Evolutionary conservation across 208 protist genomes (phyloP), one percentile per base, ranked within the genome.

Genomic region (Herpetomonas tarakana): DNA sequence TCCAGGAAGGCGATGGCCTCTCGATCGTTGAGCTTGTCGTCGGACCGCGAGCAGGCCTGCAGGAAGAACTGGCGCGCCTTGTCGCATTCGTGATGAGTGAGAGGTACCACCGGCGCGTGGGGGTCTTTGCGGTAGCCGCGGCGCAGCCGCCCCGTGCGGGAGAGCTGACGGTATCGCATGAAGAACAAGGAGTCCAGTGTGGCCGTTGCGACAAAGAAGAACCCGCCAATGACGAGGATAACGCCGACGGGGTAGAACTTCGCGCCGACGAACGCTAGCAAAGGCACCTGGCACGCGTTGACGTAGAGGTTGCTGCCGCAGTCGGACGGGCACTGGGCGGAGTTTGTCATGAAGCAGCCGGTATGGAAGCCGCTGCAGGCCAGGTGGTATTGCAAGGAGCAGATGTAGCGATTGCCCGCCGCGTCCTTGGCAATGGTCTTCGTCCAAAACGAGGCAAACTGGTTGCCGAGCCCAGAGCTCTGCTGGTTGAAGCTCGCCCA

Each of bases 331-430:
- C 81, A 88, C 55, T 75, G 62, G 0, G 76, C 74, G 21, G 61
- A 72, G 26, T 21, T 50, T 19, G 71, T 76, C 63, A 81, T 64
- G 58, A 82, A 71, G 68, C 81, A 88, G 46, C 64, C 63, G 11
- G 65, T 63, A 61, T 77, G 72, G 49, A 73, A 88, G 24, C 81
- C 81, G 59, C 81, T 88, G 62, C 81, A 88, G 41, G 68, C 38
- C 44, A 83, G 46, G 1, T 61, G 26, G 11, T 64, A 59, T 62
- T 88, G 76, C 24, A 81, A 62, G 28, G 50, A 27, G 51, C 68
- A 75, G 16, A 86, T 19, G 47, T 65, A 66, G 21, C 0, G n/a
- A 22, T 47, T 63, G n/a, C 63, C 62, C 9, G 35, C 14, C 35
- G 35, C 35, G 35, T 27, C 27, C 9, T 31, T 26, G 11, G 29